These are phyloP conservation scores for Priceomyces haplophilus DNA, from an alignment of 805 yeast genomes.

Conservation along the genomic window DNA sequence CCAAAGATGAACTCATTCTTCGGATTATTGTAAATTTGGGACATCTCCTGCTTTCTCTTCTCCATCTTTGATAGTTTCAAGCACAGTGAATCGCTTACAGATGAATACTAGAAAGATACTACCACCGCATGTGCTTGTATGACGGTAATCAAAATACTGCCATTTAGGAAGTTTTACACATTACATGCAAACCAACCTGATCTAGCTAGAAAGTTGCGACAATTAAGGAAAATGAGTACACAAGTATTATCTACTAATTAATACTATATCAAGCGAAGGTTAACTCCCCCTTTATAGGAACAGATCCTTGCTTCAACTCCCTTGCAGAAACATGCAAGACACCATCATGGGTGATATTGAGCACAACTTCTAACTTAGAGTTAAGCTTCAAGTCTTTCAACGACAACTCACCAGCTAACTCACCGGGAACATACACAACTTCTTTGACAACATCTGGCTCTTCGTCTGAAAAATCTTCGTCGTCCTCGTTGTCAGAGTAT, in stretches of 20 bases:
- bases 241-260: not conserved
- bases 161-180: not conserved
- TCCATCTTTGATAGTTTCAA: conserved; percentile 25
- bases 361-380: conserved; percentile 63
- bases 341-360: conserved; percentile 65
- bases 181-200: conserved; percentile 2
- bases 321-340: conserved; percentile 63
- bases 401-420: conserved; percentile 73
- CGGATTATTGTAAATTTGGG: conserved; percentile 36
- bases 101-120: not conserved
- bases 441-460: conserved; percentile 86
- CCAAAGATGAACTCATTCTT: conserved; percentile 63
- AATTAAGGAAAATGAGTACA: not conserved
- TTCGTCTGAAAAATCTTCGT: conserved; percentile 56
- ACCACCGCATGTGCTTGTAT: conserved; percentile 1
- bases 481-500: conserved; percentile 51
- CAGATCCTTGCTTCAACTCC: conserved; percentile 59
- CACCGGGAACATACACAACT: conserved; percentile 70
- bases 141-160: not conserved
- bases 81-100: not conserved
- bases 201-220: too few species aligned
- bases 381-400: conserved; percentile 66
- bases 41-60: conserved; percentile 43
- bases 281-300: conserved; percentile 55
- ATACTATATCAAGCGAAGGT: conserved; percentile 6